These are phyloP conservation scores for Sporothrix sp. DNA, from an alignment of 2,329 filamentous ascomycete species.

Conservation along the genomic window DNA sequence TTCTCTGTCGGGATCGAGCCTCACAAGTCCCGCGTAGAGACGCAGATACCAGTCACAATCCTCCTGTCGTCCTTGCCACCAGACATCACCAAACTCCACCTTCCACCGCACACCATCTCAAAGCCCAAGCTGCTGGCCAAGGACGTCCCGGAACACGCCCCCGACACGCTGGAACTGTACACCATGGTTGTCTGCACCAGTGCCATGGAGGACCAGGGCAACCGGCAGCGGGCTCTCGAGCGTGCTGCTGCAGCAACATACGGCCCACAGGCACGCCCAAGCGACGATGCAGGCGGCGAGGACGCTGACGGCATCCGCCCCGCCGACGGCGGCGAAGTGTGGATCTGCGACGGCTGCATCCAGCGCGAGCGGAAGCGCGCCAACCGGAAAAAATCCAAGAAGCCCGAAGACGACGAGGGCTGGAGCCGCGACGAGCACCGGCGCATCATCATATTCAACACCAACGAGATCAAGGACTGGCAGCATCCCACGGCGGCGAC, in stretches of 20 bases:
- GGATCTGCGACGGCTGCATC: constrained; percentile 87
- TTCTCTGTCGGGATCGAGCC: constrained; percentile 50
- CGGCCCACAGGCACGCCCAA: constrained; percentile 21
- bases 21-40: constrained; percentile 86
- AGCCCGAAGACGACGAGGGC: constrained; percentile 80
- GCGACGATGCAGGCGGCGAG: constrained; percentile 48
- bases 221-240: constrained; percentile 57
- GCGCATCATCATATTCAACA: constrained; percentile 85
- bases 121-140: constrained; percentile 87
- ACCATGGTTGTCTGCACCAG: constrained; percentile 85
- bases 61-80: constrained; percentile 65
- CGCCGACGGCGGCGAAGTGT: constrained; percentile 83
- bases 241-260: constrained; percentile 39
- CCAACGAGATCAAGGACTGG: constrained; percentile 78
- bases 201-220: constrained; percentile 67
- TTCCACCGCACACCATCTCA: constrained; percentile 84
- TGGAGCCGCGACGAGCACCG: constrained; percentile 74
- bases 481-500: constrained; percentile 42
- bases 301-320: constrained; percentile 60
- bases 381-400: constrained; percentile 85
- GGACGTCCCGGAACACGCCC: constrained; percentile 50
- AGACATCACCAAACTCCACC: constrained; percentile 69
- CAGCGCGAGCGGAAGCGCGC: constrained; percentile 84
- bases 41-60: constrained; percentile 84
- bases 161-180: constrained; percentile 69